Evolutionary conservation across 352 stramenopile genomes (phyloP).

Genomic region (Pythium scleroteichum): DNA sequence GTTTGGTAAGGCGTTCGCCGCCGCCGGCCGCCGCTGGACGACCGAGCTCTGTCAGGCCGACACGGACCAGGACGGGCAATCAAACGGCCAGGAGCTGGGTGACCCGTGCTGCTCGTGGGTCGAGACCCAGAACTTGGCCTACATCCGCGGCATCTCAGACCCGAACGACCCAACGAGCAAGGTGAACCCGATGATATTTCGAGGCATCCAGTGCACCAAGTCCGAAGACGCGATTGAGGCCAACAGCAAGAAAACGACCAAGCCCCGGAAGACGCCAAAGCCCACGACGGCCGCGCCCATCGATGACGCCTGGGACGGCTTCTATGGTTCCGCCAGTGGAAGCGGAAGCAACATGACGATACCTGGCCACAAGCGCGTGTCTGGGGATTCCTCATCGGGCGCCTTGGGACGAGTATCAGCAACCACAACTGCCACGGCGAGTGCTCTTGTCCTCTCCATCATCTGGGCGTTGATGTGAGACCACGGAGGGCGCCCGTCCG

Average conservation of each 20-base stretch:
- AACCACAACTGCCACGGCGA: not conserved
- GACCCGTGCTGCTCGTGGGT: conserved; percentile 60
- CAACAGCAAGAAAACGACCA: conserved; percentile 7
- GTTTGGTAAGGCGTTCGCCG: conserved; percentile 46
- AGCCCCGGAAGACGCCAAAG: conserved; percentile 13
- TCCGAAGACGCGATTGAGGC: conserved; percentile 23
- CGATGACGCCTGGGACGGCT: not conserved
- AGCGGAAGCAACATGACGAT: not conserved
- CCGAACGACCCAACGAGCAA: conserved; percentile 19
- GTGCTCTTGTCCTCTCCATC: not conserved
- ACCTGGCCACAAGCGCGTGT: too few relatives aligned
- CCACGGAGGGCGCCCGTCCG: too few relatives aligned
- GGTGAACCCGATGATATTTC: conserved; percentile 18
- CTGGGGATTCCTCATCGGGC: too few relatives aligned
- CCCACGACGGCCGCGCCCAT: not conserved
- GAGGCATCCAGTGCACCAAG: conserved; percentile 31
- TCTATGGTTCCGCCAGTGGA: not conserved
- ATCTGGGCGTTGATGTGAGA: conserved; percentile 8
- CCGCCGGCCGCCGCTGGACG: conserved; percentile 28
- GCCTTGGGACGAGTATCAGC: too few relatives aligned
- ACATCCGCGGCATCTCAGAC: conserved; percentile 26
- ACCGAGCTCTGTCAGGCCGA: conserved; percentile 37
- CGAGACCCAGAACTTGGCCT: conserved; percentile 23
- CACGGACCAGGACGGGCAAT: conserved; percentile 50
- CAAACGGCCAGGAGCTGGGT: conserved; percentile 68